These are phyloP conservation scores for Komagataea norvegica DNA, from an alignment of 1,139 yeast genomes.

Conservation along the genomic window DNA sequence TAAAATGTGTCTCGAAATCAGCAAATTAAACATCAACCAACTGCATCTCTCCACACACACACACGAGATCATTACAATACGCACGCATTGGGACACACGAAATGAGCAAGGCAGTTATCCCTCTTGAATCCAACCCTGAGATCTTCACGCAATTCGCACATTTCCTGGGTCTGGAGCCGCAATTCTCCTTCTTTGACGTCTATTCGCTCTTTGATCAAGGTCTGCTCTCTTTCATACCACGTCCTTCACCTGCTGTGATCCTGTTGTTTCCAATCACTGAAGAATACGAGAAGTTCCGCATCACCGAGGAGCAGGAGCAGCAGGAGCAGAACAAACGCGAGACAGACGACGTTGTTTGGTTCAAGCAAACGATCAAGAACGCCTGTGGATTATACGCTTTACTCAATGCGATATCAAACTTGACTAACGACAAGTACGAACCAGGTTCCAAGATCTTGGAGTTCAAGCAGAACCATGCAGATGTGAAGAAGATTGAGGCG, in stretches of 20 bases:
- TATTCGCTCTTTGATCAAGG: conserved; percentile 81
- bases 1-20: too few relatives aligned
- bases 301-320: conserved; percentile 14
- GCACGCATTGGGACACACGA: not conserved
- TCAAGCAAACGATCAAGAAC: conserved; percentile 76
- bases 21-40: too few relatives aligned
- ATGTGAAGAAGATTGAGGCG: conserved; percentile 26
- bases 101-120: conserved; percentile 49
- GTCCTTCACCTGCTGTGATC: conserved; percentile 73
- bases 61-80: too few relatives aligned
- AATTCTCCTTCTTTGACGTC: conserved; percentile 69
- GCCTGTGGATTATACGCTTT: conserved; percentile 94
- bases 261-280: conserved; percentile 76
- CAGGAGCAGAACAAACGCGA: not conserved
- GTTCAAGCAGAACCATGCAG: conserved; percentile 15
- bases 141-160: conserved; percentile 71
- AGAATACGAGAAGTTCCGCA: conserved; percentile 42
- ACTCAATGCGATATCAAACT: conserved; percentile 68
- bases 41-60: too few relatives aligned
- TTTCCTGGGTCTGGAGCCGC: conserved; percentile 60
- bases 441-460: conserved; percentile 14
- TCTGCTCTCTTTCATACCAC: conserved; percentile 69
- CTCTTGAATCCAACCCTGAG: conserved; percentile 87
- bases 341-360: conserved; percentile 49
- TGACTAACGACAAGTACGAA: conserved; percentile 37